Conservation (phyloP, 192 early-diverging fungal species). For the Coemansia sp. region DNA sequence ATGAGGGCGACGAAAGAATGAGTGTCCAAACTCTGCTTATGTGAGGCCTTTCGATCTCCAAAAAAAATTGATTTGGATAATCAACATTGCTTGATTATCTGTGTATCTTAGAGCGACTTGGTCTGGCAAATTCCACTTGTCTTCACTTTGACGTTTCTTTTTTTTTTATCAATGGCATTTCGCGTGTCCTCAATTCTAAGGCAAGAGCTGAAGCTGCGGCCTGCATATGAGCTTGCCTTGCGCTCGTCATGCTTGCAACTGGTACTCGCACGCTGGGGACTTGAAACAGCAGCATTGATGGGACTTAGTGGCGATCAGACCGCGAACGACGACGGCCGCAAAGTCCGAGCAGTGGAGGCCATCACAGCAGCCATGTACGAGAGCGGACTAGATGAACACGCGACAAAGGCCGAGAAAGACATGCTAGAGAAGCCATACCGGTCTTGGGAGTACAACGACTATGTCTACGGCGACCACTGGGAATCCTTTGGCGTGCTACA, state of each 20-base stretch:
- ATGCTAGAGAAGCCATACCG: conserved; percentile 59
- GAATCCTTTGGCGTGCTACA: conserved; percentile 60
- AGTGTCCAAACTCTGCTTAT: no score
- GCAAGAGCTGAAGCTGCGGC: conserved; percentile 40
- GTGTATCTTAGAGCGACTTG: background rate
- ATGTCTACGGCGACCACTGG: conserved; percentile 56
- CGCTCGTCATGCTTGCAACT: conserved; percentile 62
- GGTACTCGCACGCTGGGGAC: conserved; percentile 65
- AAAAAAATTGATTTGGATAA: background rate
- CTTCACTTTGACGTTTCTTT: background rate
- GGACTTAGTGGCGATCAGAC: conserved; percentile 41
- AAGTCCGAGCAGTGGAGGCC: conserved; percentile 45
- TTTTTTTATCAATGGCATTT: conserved; percentile 36
- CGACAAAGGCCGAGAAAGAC: conserved; percentile 38
- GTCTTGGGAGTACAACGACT: conserved; percentile 56
- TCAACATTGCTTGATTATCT: conserved; percentile 8
- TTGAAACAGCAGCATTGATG: conserved; percentile 62
- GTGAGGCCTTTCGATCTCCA: no score
- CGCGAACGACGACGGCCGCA: conserved; percentile 48
- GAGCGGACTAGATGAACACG: conserved; percentile 53
- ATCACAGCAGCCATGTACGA: conserved; percentile 54
- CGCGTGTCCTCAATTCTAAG: conserved; percentile 26
- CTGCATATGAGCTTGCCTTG: conserved; percentile 52
- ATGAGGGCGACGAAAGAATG: no score
- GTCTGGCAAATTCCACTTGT: background rate